A percentile compares a stretch with the other conserved stretches of the same genome.
phyloP scores from a whole-genome alignment of 73 alveolate species.

The Tetrahymena malaccensis region DNA sequence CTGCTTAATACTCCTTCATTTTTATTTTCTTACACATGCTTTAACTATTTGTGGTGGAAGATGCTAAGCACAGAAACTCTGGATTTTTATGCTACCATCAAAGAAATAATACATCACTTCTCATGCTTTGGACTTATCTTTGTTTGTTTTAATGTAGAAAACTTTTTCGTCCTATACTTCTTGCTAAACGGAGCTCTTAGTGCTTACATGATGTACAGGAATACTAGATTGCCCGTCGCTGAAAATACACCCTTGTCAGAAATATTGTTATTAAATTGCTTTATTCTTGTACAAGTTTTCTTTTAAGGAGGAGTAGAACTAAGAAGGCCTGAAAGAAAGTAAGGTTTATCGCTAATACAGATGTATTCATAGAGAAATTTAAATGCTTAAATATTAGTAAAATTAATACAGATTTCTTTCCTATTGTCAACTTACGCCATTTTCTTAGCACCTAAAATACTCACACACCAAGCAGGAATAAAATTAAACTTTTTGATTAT shows the following conservation, averaged over 20 bases:
- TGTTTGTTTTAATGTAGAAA: neutral
- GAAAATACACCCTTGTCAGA: neutral
- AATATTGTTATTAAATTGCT: no score
- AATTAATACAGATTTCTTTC: neutral
- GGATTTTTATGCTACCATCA: neutral
- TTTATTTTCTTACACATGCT: neutral
- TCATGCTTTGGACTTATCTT: neutral
- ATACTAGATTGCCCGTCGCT: neutral
- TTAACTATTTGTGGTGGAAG: neutral
- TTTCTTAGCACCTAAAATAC: neutral
- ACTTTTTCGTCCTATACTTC: neutral
- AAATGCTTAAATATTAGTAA: neutral
- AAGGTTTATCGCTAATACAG: neutral
- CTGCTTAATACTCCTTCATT: neutral
- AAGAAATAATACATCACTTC: neutral
- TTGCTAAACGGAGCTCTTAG: neutral
- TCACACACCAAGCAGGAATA: neutral
- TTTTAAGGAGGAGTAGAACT: neutral
- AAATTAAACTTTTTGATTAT: neutral
- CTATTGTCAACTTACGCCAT: neutral
- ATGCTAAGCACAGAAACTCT: neutral
- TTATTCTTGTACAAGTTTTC: neutral
- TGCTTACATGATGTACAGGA: neutral
- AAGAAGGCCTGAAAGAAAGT: neutral
- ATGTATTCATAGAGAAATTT: neutral